A percentile compares a stretch with the other conserved stretches of the same genome.
Conservation (phyloP, 2,329 filamentous ascomycete genomes). For the Trichoderma koningii region DNA sequence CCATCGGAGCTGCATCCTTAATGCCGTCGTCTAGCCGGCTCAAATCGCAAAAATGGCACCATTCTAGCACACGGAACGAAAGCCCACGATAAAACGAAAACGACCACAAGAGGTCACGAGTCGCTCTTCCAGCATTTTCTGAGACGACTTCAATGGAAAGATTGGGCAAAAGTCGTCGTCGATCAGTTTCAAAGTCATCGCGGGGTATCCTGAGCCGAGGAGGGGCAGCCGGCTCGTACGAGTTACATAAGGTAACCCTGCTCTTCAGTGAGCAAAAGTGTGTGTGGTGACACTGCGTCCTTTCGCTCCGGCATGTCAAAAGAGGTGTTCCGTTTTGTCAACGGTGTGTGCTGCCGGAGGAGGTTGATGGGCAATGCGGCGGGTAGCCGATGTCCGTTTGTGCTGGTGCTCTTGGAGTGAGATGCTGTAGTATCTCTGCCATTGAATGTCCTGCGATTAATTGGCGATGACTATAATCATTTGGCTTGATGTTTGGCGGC, state of each 20-base stretch:
- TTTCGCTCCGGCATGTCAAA: conserved; percentile 11
- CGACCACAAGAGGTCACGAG: conserved; percentile 1
- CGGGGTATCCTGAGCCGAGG: conserved; percentile 24
- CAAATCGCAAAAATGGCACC: conserved; percentile 18
- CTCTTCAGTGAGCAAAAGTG: not conserved
- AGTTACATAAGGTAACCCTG: not conserved
- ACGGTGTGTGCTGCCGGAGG: not conserved
- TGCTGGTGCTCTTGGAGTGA: no score
- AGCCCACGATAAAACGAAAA: not conserved
- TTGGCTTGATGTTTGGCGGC: conserved; percentile 11
- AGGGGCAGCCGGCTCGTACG: not conserved
- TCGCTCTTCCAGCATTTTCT: not conserved
- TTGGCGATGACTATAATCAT: not conserved
- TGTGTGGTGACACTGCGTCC: not conserved
- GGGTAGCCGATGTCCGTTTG: not conserved
- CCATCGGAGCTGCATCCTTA: conserved; percentile 21
- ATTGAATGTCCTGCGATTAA: no score
- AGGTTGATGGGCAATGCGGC: not conserved
- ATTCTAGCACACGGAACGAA: not conserved
- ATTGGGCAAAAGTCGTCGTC: not conserved
- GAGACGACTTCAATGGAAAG: not conserved
- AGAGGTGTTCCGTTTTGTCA: conserved; percentile 4
- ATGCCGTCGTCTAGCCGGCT: conserved; percentile 18
- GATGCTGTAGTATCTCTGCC: no score
- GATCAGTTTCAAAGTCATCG: conserved; percentile 16